Evolutionary conservation across 2,329 filamentous ascomycete genomes (phyloP), one percentile per base, ranked within the genome.

Genomic region (Nemania sp.): DNA sequence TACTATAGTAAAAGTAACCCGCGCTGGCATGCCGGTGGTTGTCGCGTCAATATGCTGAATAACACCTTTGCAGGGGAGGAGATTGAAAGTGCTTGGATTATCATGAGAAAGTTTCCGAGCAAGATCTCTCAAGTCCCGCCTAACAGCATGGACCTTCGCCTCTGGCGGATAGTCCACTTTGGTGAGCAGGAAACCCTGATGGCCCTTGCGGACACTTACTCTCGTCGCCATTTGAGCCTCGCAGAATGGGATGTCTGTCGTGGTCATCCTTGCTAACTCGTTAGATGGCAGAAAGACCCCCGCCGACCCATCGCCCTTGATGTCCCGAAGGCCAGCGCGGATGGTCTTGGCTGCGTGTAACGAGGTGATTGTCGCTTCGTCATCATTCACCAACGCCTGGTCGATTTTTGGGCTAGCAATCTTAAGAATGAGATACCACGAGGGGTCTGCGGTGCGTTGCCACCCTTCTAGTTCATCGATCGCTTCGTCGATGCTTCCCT

Each of bases 391-490:
- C 32, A 50, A 34, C 3, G 47, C 34, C 32, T 50, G 32, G 25
- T 53, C 37, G 12, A 53, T 45, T 7, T 53, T 37, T 13, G 39
- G 34, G 39, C 11, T 53, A 25, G 49, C 49, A 7, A 51, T 51
- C 49, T 40, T 51, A 3, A 51, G 34, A n/a, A 45, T 53, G 39
- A 53, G 50, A 17, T 53, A 53, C 25, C 39, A 53, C 17, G 50
- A 53, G 32, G 25, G 50, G 25, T 53, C 50, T 45, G 39, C 37
- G 6, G 29, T 53, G 15, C 17, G 50, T 20, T 53, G 50, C 50
- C 21, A 53, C 12, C 15, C 21, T 35, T 43, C 50, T n/a, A 53
- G 20, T 45, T 53, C 39, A 10, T 53, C 37, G n/a, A 53, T 35
- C 21, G 50, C 21, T 11, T 53, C n/a, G 12, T 53, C 39, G 25